Evolutionary conservation across 331 rosid species (phyloP).

Genomic region (Pyrus hybrid): DNA sequence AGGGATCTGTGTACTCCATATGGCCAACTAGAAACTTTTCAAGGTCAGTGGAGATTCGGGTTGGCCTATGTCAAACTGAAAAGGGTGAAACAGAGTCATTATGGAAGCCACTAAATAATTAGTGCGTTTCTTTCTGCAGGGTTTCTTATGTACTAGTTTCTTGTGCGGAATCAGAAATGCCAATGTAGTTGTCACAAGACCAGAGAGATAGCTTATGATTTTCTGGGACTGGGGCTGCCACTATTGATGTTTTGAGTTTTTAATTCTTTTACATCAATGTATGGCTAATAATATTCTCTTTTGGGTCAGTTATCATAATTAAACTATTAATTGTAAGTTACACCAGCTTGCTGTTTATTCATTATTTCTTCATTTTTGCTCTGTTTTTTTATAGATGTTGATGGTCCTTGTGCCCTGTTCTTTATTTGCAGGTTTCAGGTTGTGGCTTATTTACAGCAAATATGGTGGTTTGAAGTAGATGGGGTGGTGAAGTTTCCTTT

Average conservation of each 20-base stretch:
- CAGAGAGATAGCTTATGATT: not conserved
- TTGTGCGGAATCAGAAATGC: not conserved
- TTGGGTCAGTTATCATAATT: not conserved
- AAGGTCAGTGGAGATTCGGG: not conserved
- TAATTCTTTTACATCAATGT: not conserved
- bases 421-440: slow-evolving; percentile 49
- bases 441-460: slow-evolving; percentile 74
- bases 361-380: not conserved
- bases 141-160: not conserved
- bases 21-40: not conserved
- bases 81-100: not conserved
- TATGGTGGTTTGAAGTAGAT: slow-evolving; percentile 88
- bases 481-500: slow-evolving; percentile 60
- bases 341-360: not conserved
- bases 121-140: not conserved
- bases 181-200: not conserved
- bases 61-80: not conserved
- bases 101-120: not conserved
- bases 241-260: not conserved
- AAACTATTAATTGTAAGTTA: not conserved
- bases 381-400: not conserved
- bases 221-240: not conserved
- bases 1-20: not conserved
- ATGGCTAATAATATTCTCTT: not conserved
- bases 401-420: not conserved